These are phyloP conservation scores for Fraxinus excelsior DNA, from an alignment of 257 asterid genomes.

Conservation along the genomic window DNA sequence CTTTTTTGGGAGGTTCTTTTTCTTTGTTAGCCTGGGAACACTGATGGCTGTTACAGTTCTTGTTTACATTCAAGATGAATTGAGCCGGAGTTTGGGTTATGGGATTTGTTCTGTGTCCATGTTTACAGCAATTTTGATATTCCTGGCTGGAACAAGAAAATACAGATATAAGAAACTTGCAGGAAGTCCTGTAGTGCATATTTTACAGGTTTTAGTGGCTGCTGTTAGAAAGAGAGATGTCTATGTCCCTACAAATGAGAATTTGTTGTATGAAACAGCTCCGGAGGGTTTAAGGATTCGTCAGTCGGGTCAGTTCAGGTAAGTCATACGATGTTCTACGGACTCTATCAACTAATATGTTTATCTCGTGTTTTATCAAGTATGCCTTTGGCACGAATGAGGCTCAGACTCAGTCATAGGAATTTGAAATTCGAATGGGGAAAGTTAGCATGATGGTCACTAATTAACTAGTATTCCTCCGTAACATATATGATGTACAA, in stretches of 20 bases:
- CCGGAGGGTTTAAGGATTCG: constrained; percentile 30
- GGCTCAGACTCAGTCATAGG: not conserved
- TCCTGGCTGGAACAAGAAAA: constrained; percentile 34
- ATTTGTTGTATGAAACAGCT: constrained; percentile 30
- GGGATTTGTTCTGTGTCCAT: constrained; percentile 49
- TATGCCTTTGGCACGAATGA: not conserved
- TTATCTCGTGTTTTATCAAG: not conserved
- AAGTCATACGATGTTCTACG: not conserved
- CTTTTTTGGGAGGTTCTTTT: constrained; percentile 51
- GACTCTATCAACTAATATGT: not conserved
- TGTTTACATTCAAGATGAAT: constrained; percentile 45
- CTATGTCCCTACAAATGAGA: constrained; percentile 27
- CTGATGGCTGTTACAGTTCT: constrained; percentile 47
- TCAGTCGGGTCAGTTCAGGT: constrained; percentile 39
- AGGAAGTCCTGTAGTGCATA: constrained; percentile 41
- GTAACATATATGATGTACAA: not conserved
- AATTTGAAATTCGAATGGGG: not conserved
- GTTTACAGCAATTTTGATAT: constrained; percentile 36
- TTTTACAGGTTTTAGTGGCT: constrained; percentile 36
- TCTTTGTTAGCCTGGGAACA: constrained; percentile 43
- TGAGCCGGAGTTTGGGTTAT: constrained; percentile 41
- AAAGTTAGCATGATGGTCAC: not conserved
- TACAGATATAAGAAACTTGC: constrained; percentile 42
- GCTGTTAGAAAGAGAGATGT: constrained; percentile 40
- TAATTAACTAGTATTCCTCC: no score